These are phyloP conservation scores for Cardamine resedifolia DNA, from an alignment of 345 rosid genomes.

Conservation along the genomic window DNA sequence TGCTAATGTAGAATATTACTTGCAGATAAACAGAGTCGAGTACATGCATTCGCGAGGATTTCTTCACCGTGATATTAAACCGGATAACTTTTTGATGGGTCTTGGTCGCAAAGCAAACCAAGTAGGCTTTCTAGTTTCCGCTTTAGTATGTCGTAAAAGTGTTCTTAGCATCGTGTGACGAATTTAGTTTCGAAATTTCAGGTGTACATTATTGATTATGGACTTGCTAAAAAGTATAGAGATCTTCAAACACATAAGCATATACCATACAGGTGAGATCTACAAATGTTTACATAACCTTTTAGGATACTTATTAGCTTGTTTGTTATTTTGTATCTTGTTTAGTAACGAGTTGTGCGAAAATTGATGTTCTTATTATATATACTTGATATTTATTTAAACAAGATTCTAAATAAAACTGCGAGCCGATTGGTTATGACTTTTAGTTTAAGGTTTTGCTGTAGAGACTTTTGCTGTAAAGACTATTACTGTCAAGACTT, in stretches of 20 bases:
- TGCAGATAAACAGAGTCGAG: constrained; percentile 82
- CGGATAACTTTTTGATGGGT: constrained; percentile 92
- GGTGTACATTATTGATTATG: constrained; percentile 83
- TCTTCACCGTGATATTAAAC: constrained; percentile 94
- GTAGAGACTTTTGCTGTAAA: no score
- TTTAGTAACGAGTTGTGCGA: not conserved
- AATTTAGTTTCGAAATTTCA: constrained; percentile 18
- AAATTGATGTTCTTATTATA: not conserved
- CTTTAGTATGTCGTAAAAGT: not conserved
- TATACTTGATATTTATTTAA: not conserved
- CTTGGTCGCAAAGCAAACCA: constrained; percentile 93
- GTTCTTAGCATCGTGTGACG: not conserved
- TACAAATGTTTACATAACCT: not conserved
- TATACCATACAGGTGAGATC: constrained; percentile 60
- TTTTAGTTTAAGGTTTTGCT: no score
- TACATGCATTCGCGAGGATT: constrained; percentile 88
- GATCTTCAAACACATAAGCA: constrained; percentile 89
- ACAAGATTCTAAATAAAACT: no score
- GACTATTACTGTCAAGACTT: no score
- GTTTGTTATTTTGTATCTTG: no score
- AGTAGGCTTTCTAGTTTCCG: constrained; percentile 35
- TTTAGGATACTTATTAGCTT: not conserved
- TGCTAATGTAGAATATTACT: not conserved
- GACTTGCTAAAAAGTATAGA: constrained; percentile 87
- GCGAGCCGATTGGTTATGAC: no score